phyloP scores from a whole-genome alignment of 179 eudicot genomes.

The Silene noctiflora region DNA sequence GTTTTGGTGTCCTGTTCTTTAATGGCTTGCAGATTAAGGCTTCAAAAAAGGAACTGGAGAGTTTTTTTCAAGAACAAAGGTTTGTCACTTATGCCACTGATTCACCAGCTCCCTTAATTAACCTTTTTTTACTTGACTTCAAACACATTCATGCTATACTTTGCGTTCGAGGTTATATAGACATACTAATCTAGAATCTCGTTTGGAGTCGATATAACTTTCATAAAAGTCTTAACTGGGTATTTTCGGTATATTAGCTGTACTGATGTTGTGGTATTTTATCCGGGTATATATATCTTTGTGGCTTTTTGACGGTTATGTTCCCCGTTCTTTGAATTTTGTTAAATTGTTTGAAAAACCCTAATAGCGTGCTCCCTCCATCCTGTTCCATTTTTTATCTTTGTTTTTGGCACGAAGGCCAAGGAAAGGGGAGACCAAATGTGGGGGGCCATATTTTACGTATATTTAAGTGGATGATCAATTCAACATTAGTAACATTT shows the following conservation, averaged over 20 bases:
- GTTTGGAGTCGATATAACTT: neutral
- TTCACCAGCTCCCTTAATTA: neutral
- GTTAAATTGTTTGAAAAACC: neutral
- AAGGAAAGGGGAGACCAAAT: no score
- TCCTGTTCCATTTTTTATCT: no score
- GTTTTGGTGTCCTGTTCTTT: slow-evolving; percentile 4
- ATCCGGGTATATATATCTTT: neutral
- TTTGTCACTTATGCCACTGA: slow-evolving; percentile 21
- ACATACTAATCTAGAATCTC: neutral
- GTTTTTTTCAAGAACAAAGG: slow-evolving; percentile 75
- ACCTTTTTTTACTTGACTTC: slow-evolving; percentile 1
- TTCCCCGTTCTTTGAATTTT: neutral
- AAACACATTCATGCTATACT: neutral
- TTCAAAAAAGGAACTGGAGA: slow-evolving; percentile 77
- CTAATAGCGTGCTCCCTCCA: neutral
- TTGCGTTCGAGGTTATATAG: neutral
- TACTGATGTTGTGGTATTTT: neutral
- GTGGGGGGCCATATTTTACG: no score
- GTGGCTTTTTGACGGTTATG: neutral
- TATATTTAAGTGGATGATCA: no score
- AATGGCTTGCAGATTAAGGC: slow-evolving; percentile 58
- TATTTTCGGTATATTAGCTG: neutral
- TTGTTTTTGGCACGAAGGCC: neutral
- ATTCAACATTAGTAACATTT: no score
- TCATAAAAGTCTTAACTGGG: neutral